Percentiles rank a stretch among this genome's conserved stretches.
Conservation (phyloP, 176 grass and related monocot species). For the Paspalum notatum region DNA sequence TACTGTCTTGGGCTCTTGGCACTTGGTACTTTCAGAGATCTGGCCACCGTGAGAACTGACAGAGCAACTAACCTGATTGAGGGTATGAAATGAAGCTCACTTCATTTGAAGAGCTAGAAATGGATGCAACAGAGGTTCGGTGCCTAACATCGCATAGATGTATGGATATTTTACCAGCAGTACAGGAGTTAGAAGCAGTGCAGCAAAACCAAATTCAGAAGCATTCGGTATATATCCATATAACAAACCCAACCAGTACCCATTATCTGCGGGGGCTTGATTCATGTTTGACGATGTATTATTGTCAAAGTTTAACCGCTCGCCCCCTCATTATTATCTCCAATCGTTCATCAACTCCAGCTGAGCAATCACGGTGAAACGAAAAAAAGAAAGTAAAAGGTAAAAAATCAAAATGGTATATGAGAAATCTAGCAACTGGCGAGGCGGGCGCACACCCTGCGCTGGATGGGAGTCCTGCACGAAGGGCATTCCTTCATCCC, state of each 20-base stretch:
- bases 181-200: background rate
- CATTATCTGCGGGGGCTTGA: conserved; percentile 14
- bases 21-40: too few relatives aligned
- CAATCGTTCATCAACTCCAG: conserved; percentile 55
- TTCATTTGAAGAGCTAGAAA: background rate
- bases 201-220: conserved; percentile 31
- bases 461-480: conserved; percentile 81
- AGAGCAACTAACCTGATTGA: background rate
- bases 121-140: background rate
- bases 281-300: conserved; percentile 42
- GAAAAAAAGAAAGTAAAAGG: conserved; percentile 14
- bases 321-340: conserved; percentile 58
- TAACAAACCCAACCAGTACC: conserved; percentile 45
- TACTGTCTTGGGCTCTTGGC: too few relatives aligned
- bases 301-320: conserved; percentile 30
- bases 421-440: conserved; percentile 45
- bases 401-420: conserved; percentile 51
- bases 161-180: background rate
- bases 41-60: background rate
- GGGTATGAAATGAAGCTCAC: background rate
- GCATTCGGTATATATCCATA: conserved; percentile 36
- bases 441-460: conserved; percentile 61
- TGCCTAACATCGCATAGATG: background rate
- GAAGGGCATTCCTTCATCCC: conserved; percentile 96
- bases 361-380: conserved; percentile 37